Conservation (phyloP, 352 stramenopile genomes). For the Halophytophthora batemanensis region DNA sequence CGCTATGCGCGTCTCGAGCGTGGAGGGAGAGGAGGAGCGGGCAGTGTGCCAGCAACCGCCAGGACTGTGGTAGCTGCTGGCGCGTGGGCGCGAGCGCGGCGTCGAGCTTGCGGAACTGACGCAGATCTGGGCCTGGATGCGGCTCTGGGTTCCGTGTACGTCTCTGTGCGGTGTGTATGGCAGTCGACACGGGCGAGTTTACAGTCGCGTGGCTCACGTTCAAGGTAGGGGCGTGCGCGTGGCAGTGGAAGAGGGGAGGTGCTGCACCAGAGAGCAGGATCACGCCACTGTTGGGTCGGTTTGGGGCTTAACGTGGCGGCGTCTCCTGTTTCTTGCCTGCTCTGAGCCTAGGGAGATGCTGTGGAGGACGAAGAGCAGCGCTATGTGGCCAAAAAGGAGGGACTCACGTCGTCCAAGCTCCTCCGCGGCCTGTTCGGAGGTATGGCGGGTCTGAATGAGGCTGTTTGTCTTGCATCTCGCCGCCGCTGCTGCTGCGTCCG, state of each 20-base stretch:
- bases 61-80: too few relatives aligned
- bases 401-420: conserved; percentile 72
- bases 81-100: too few relatives aligned
- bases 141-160: conserved; percentile 4
- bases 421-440: conserved; percentile 72
- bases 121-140: background rate
- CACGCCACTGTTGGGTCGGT: background rate
- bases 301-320: background rate
- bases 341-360: conserved; percentile 53
- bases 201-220: conserved; percentile 86
- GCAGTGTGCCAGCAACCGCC: background rate
- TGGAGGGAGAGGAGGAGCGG: background rate
- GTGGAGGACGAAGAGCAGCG: conserved; percentile 63
- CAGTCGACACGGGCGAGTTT: conserved; percentile 76
- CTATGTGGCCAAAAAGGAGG: conserved; percentile 64
- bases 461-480: background rate
- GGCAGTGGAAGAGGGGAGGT: background rate
- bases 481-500: too few relatives aligned
- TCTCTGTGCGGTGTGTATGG: conserved; percentile 5
- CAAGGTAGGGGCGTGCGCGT: conserved; percentile 42
- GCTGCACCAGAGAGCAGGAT: background rate
- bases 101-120: too few relatives aligned
- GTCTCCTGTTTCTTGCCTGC: background rate
- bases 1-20: background rate
- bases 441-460: conserved; percentile 9